Evolutionary conservation across 495 filamentous ascomycete species (phyloP).

Genomic region (Venustampulla echinocandica): DNA sequence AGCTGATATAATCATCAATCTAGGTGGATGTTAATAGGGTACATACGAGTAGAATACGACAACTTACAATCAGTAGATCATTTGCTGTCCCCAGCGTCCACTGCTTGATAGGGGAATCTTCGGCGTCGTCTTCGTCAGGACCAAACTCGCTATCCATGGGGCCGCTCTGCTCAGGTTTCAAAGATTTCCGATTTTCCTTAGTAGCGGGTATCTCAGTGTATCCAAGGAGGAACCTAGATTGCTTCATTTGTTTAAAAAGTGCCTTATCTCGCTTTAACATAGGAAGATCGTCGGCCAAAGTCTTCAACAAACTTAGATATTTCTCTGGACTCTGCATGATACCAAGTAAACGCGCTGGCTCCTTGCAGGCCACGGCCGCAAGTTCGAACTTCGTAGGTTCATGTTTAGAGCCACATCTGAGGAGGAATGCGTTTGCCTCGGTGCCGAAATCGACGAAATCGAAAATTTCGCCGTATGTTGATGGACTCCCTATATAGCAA

Average conservation of each 20-base stretch:
- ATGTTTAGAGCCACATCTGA: conserved; percentile 77
- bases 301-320: conserved; percentile 72
- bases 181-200: conserved; percentile 26
- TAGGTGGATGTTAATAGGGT: not conserved
- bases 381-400: conserved; percentile 84
- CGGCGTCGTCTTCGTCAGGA: conserved; percentile 52
- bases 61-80: conserved; percentile 55
- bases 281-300: conserved; percentile 59
- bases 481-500: conserved; percentile 69
- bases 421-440: conserved; percentile 79
- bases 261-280: conserved; percentile 68
- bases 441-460: conserved; percentile 91
- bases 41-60: not conserved
- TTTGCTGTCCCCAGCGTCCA: conserved; percentile 62
- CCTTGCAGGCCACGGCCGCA: conserved; percentile 63
- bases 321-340: conserved; percentile 71
- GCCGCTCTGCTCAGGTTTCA: conserved; percentile 10
- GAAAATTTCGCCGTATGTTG: conserved; percentile 78
- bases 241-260: conserved; percentile 65
- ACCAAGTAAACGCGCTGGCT: conserved; percentile 71
- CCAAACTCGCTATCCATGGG: conserved; percentile 34
- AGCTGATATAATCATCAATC: conserved; percentile 77
- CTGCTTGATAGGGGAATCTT: conserved; percentile 62
- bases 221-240: conserved; percentile 69
- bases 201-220: conserved; percentile 59